Evolutionary conservation across 495 filamentous ascomycete genomes (phyloP).

Genomic region (Trichoderma virens): DNA sequence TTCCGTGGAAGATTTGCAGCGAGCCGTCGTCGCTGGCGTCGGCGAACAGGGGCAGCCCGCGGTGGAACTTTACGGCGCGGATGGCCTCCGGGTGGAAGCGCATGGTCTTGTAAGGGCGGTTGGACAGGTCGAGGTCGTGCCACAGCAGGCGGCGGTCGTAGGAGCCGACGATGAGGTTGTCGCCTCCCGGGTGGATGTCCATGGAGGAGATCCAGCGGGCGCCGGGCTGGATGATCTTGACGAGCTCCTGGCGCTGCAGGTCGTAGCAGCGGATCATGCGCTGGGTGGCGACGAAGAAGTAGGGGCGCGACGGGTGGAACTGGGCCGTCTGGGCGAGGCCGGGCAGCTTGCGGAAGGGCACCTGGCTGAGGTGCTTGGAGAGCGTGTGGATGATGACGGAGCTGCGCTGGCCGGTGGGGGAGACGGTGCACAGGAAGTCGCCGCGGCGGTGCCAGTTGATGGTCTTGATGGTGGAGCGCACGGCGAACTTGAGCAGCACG

Average conservation of each 20-base stretch:
- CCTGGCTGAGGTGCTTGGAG: slow-evolving; percentile 88
- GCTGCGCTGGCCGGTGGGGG: slow-evolving; percentile 63
- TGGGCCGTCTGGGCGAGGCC: slow-evolving; percentile 82
- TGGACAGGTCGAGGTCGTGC: slow-evolving; percentile 93
- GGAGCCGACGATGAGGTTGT: slow-evolving; percentile 87
- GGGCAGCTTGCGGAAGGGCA: slow-evolving; percentile 81
- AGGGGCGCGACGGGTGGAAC: slow-evolving; percentile 88
- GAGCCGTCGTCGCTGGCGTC: slow-evolving; percentile 91
- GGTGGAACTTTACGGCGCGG: slow-evolving; percentile 77
- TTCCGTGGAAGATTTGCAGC: slow-evolving; percentile 93
- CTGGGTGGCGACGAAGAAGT: slow-evolving; percentile 94
- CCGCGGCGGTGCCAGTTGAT: slow-evolving; percentile 91
- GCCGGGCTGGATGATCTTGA: slow-evolving; percentile 87
- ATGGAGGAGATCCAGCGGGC: slow-evolving; percentile 92
- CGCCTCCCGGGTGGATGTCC: slow-evolving; percentile 85
- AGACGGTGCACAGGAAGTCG: slow-evolving; percentile 90
- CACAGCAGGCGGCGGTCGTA: slow-evolving; percentile 92
- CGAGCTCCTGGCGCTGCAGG: slow-evolving; percentile 74
- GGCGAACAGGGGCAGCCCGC: slow-evolving; percentile 79
- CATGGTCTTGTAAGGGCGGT: slow-evolving; percentile 87
- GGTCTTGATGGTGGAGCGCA: slow-evolving; percentile 80
- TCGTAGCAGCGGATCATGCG: slow-evolving; percentile 88
- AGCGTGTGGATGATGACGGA: slow-evolving; percentile 95
- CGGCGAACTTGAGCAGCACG: slow-evolving; percentile 66
- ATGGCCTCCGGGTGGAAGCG: slow-evolving; percentile 90